Evolutionary conservation across 345 rosid species (phyloP).

Genomic region (Populus simonii): DNA sequence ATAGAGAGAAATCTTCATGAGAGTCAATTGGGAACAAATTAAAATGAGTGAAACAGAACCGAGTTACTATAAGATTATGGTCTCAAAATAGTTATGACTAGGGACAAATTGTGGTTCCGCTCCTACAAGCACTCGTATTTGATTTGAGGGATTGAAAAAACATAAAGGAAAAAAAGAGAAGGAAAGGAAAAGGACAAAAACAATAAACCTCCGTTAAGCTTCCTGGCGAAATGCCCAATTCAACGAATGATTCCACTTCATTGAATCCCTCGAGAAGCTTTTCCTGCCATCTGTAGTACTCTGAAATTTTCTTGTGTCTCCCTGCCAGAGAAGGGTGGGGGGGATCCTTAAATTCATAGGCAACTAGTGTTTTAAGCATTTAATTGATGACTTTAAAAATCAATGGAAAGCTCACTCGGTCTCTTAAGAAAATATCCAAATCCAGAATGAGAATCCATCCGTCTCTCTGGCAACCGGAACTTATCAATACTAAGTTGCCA

Average conservation of each 20-base stretch:
- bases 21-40: background rate
- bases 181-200: background rate
- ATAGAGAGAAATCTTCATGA: background rate
- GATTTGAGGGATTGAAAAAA: too few relatives aligned
- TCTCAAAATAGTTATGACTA: background rate
- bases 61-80: background rate
- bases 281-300: slow-evolving; percentile 48
- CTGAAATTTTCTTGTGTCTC: slow-evolving; percentile 28
- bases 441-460: slow-evolving; percentile 15
- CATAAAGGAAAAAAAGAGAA: too few relatives aligned
- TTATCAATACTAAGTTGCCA: slow-evolving; percentile 49
- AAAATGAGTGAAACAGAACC: background rate
- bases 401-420: slow-evolving; percentile 17
- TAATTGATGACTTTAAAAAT: too few relatives aligned
- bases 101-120: background rate
- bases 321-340: slow-evolving; percentile 10
- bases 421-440: slow-evolving; percentile 7
- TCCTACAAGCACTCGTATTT: background rate
- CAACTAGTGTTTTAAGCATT: background rate
- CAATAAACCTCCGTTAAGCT: slow-evolving; percentile 31
- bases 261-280: slow-evolving; percentile 40
- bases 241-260: slow-evolving; percentile 46
- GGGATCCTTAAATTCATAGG: background rate
- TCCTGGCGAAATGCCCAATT: slow-evolving; percentile 43
- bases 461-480: slow-evolving; percentile 34